phyloP scores from a whole-genome alignment of 768 basidiomycete species.

The Mycena galericulata region DNA sequence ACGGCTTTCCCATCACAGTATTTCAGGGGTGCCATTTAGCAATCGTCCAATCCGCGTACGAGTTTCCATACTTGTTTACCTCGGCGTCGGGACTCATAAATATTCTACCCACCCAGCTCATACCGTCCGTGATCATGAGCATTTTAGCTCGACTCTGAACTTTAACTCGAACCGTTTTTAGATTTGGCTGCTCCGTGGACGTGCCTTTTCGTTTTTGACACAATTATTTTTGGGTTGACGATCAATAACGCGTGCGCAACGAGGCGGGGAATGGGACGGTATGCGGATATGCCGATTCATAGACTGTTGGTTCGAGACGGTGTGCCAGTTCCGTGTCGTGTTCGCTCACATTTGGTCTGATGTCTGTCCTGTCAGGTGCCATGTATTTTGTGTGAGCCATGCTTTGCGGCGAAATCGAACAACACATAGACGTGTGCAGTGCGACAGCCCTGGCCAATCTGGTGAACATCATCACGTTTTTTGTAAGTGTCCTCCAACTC shows the following conservation, averaged over 20 bases:
- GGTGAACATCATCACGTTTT: constrained; percentile 4
- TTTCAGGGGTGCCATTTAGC: constrained; percentile 17
- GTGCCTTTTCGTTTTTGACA: constrained; percentile 45
- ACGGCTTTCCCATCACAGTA: constrained; percentile 2
- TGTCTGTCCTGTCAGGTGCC: background rate
- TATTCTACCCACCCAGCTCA: background rate
- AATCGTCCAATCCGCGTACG: constrained; percentile 16
- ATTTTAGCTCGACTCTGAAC: too few species aligned
- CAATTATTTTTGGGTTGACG: constrained; percentile 40
- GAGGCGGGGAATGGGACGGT: background rate
- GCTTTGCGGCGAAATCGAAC: background rate
- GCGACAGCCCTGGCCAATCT: constrained; percentile 19
- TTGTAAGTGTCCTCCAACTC: background rate
- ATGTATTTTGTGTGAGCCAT: constrained; percentile 27
- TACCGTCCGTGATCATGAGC: background rate
- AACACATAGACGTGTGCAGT: background rate
- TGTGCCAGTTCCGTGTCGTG: background rate
- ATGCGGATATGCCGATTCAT: constrained; percentile 17
- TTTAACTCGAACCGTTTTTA: background rate
- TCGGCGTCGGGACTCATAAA: too few species aligned
- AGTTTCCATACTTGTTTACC: background rate
- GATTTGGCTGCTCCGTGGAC: constrained; percentile 42
- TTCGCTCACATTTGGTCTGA: background rate
- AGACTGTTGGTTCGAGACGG: constrained; percentile 19
- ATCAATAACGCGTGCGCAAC: background rate